Percentiles rank a stretch among this genome's conserved stretches.
These are phyloP conservation scores for Thinopyrum elongatum DNA, from an alignment of 176 grass and related monocot species.

Conservation along the genomic window DNA sequence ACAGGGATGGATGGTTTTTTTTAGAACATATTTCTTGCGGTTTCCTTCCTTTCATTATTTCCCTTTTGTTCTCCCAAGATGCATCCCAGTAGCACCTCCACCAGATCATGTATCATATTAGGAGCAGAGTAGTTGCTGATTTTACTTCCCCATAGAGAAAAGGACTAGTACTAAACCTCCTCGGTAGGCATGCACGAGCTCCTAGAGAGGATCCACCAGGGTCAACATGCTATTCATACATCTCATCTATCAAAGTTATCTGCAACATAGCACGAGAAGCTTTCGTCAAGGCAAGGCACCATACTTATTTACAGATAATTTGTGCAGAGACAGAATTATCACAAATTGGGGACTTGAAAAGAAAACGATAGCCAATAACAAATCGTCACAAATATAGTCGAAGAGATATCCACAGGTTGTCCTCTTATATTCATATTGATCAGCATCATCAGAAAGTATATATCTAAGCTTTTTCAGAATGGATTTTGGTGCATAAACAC, in stretches of 20 bases:
- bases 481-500: background rate
- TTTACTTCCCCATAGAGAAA: slow-evolving; percentile 9
- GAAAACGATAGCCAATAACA: background rate
- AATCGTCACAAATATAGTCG: background rate
- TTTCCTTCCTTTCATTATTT: slow-evolving; percentile 20
- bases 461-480: background rate
- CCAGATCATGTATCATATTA: slow-evolving; percentile 9
- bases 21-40: slow-evolving; percentile 1
- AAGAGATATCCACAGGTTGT: background rate
- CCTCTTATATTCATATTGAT: background rate
- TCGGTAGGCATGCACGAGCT: background rate
- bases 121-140: background rate
- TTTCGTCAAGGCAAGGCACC: background rate
- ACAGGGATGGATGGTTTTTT: slow-evolving; percentile 10
- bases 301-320: background rate
- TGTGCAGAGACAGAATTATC: background rate
- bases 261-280: slow-evolving; percentile 25
- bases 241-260: slow-evolving; percentile 45
- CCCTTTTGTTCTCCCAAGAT: background rate
- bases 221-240: slow-evolving; percentile 9
- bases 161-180: slow-evolving; percentile 17
- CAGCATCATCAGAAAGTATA: background rate
- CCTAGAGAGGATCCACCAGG: background rate
- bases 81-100: background rate
- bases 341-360: background rate